These are phyloP conservation scores for Cystobasidium slooffiae DNA, from an alignment of 1,284 basidiomycete species.

Conservation along the genomic window DNA sequence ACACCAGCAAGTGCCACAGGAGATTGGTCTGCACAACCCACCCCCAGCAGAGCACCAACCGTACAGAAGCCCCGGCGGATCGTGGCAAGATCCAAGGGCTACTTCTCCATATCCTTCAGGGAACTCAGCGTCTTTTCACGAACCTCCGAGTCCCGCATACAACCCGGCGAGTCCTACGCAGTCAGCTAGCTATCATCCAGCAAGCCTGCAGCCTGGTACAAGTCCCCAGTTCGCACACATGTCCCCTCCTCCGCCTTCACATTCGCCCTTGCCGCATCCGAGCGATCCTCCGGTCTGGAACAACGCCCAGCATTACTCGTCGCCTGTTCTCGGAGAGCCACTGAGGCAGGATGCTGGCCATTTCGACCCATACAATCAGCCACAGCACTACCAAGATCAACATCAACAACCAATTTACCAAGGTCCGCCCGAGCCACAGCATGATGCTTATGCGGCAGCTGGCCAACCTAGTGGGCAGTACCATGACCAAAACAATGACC, in stretches of 20 bases:
- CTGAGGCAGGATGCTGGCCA: conserved; percentile 3
- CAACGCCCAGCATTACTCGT: conserved; percentile 5
- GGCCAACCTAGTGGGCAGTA: neutral
- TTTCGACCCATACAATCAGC: neutral
- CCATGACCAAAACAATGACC: neutral
- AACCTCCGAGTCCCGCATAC: conserved; percentile 21
- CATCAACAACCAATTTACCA: neutral
- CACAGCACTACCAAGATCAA: neutral
- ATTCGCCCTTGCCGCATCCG: conserved; percentile 7
- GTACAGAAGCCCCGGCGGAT: neutral
- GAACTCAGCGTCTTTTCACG: neutral
- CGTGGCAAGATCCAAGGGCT: conserved; percentile 35
- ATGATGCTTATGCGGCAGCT: conserved; percentile 13
- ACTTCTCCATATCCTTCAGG: conserved; percentile 1
- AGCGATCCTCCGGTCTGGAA: conserved; percentile 2
- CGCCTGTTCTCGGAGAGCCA: neutral
- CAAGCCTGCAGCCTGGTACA: conserved; percentile 12
- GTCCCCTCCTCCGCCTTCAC: conserved; percentile 4
- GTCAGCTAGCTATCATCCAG: conserved; percentile 11
- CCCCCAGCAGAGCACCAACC: conserved; percentile 1
- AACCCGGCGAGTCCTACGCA: neutral
- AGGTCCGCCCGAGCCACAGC: neutral
- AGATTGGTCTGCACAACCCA: conserved; percentile 4
- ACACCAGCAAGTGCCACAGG: neutral
- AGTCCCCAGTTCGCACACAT: conserved; percentile 9